These are phyloP conservation scores for Cystobasidiaceae sp. DNA, from an alignment of 1,284 basidiomycete species.

Conservation along the genomic window DNA sequence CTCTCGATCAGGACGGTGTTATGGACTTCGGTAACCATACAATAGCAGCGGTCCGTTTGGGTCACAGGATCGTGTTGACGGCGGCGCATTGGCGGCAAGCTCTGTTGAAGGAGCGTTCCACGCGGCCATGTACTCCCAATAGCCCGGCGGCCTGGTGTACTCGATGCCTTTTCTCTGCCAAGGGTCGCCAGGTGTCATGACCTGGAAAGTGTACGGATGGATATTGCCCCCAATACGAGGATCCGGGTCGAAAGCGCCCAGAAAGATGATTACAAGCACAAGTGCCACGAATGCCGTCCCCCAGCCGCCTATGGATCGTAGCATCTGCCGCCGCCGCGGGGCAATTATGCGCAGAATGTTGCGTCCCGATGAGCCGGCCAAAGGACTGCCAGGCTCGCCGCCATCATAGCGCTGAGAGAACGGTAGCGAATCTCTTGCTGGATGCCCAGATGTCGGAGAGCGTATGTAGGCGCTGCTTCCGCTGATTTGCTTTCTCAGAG, in stretches of 20 bases:
- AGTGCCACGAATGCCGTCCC: slow-evolving; percentile 3
- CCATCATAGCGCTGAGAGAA: neutral
- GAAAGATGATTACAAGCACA: slow-evolving; percentile 5
- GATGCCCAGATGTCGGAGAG: neutral
- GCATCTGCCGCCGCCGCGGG: neutral
- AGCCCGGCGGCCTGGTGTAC: slow-evolving; percentile 13
- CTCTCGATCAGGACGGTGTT: neutral
- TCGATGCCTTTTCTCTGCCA: neutral
- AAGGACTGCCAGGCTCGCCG: neutral
- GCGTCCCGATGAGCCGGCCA: neutral
- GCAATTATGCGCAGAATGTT: neutral
- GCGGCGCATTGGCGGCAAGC: slow-evolving; percentile 14
- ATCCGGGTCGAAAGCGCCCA: slow-evolving; percentile 14
- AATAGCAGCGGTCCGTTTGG: slow-evolving; percentile 17
- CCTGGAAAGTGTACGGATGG: slow-evolving; percentile 18
- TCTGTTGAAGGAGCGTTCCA: slow-evolving; percentile 24
- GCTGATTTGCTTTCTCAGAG: neutral
- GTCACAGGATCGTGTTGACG: slow-evolving; percentile 18
- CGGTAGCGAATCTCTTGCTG: slow-evolving; percentile 3
- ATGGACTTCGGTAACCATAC: neutral
- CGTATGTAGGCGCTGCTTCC: slow-evolving; percentile 1
- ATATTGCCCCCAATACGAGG: slow-evolving; percentile 19
- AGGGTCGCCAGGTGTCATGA: slow-evolving; percentile 14
- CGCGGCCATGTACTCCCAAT: slow-evolving; percentile 17
- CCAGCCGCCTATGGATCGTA: slow-evolving; percentile 6